Evolutionary conservation across 352 stramenopile species (phyloP).

Genomic region (Phytophthora fragariaefolia): DNA sequence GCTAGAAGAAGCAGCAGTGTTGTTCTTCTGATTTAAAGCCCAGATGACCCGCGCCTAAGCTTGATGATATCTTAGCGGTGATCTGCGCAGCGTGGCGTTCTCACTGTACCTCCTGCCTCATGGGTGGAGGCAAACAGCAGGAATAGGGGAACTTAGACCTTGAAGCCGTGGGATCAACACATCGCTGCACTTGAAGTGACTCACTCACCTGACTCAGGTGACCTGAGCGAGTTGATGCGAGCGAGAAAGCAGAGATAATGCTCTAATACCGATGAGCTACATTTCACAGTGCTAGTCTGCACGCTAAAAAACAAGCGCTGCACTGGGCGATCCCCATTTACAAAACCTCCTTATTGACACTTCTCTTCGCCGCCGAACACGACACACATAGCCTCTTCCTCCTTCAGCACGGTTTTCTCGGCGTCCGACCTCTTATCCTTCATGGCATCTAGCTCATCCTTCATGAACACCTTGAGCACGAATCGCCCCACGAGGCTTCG

Average conservation of each 20-base stretch:
- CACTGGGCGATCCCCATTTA: background rate
- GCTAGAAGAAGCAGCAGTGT: background rate
- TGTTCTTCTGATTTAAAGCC: background rate
- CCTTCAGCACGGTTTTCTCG: conserved; percentile 35
- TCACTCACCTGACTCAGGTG: background rate
- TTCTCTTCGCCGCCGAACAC: conserved; percentile 37
- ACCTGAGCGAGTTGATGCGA: background rate
- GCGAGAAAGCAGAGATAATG: background rate
- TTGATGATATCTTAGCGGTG: conserved; percentile 8
- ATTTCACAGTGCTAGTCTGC: conserved; percentile 31
- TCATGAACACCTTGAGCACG: conserved; percentile 41
- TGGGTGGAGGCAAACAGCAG: conserved; percentile 1
- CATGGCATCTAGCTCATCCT: conserved; percentile 36
- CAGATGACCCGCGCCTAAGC: background rate
- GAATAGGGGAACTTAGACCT: background rate
- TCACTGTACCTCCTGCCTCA: conserved; percentile 17
- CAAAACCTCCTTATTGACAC: conserved; percentile 25
- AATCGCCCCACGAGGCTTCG: conserved; percentile 31
- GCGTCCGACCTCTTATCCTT: conserved; percentile 38
- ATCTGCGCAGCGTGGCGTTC: background rate
- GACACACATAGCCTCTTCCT: conserved; percentile 38
- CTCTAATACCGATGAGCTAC: conserved; percentile 36
- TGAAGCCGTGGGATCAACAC: conserved; percentile 1
- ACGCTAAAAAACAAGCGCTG: conserved; percentile 29
- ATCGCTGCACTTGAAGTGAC: conserved; percentile 11